A percentile compares a stretch with the other conserved stretches of the same genome.
Evolutionary conservation across 257 asterid species (phyloP).

Genomic region (Nicotiana tomentosiformis): DNA sequence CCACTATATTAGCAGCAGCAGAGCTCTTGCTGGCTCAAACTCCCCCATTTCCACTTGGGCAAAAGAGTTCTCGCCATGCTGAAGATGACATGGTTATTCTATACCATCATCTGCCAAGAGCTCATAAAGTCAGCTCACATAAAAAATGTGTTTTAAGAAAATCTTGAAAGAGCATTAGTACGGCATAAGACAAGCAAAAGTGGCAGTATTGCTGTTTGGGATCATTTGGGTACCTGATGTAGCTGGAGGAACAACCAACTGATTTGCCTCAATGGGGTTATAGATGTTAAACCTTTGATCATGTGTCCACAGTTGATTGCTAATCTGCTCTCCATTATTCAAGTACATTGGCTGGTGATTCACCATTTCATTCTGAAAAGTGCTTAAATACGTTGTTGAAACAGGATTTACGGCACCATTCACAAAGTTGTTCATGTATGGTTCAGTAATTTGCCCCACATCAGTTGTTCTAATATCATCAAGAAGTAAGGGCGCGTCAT

Average conservation of each 20-base stretch:
- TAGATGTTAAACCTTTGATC: slow-evolving; percentile 35
- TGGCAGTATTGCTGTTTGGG: slow-evolving; percentile 20
- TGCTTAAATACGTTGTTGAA: slow-evolving; percentile 2
- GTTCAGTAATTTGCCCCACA: slow-evolving; percentile 28
- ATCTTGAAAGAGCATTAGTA: slow-evolving; percentile 13
- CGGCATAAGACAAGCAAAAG: slow-evolving; percentile 24
- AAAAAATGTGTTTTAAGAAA: slow-evolving; percentile 16
- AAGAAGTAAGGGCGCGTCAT: slow-evolving; percentile 37
- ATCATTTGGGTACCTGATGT: slow-evolving; percentile 61
- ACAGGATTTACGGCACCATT: slow-evolving; percentile 13
- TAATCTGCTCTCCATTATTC: slow-evolving; percentile 21
- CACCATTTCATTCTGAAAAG: slow-evolving; percentile 13
- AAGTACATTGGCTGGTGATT: slow-evolving; percentile 35
- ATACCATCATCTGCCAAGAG: slow-evolving; percentile 81
- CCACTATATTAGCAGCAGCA: slow-evolving; percentile 31
- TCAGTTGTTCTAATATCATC: slow-evolving; percentile 33
- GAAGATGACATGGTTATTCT: slow-evolving; percentile 35
- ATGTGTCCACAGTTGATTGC: slow-evolving; percentile 39
- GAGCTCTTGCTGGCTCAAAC: slow-evolving; percentile 93
- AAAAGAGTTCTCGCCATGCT: slow-evolving; percentile 62
- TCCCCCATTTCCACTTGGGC: slow-evolving; percentile 89
- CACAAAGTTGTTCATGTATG: slow-evolving; percentile 22
- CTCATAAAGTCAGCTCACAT: slow-evolving; percentile 33
- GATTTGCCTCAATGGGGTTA: slow-evolving; percentile 35
- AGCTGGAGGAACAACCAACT: slow-evolving; percentile 29